Evolutionary conservation across 179 eudicot genomes (phyloP).

Genomic region (Nepenthes alata): DNA sequence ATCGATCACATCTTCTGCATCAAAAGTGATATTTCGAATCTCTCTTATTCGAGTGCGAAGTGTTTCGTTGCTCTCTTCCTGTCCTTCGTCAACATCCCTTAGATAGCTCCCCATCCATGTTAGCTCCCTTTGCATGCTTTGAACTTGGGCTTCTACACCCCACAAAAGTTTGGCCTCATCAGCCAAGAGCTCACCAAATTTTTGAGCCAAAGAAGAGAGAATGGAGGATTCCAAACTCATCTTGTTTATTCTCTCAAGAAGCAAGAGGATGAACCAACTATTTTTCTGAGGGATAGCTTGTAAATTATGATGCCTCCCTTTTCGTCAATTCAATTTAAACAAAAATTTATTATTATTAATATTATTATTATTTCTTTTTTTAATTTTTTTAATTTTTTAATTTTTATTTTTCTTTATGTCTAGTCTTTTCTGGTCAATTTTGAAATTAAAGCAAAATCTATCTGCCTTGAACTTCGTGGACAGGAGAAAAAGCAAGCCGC

Average conservation of each 20-base stretch:
- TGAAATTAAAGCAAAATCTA: no score
- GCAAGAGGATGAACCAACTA: neutral
- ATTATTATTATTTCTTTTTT: no score
- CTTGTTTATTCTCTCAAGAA: neutral
- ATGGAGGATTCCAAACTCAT: neutral
- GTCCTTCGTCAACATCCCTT: neutral
- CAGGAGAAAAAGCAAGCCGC: no score
- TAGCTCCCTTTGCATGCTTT: conserved; percentile 3
- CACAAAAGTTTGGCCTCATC: conserved; percentile 3
- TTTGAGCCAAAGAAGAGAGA: neutral
- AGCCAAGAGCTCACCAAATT: neutral
- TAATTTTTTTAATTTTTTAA: no score
- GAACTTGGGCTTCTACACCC: conserved; percentile 2
- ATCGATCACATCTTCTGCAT: no score
- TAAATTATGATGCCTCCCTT: no score
- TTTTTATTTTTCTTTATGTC: no score
- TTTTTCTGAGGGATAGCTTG: no score
- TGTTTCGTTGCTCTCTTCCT: conserved; percentile 3
- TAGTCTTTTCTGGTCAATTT: no score
- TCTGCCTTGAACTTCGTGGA: no score
- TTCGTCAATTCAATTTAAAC: no score
- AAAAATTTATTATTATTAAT: no score
- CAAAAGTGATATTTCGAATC: neutral
- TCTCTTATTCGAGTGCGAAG: neutral
- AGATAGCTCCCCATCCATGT: conserved; percentile 6